Evolutionary conservation across 2,329 filamentous ascomycete species (phyloP).

Genomic region (Nemania abortiva): DNA sequence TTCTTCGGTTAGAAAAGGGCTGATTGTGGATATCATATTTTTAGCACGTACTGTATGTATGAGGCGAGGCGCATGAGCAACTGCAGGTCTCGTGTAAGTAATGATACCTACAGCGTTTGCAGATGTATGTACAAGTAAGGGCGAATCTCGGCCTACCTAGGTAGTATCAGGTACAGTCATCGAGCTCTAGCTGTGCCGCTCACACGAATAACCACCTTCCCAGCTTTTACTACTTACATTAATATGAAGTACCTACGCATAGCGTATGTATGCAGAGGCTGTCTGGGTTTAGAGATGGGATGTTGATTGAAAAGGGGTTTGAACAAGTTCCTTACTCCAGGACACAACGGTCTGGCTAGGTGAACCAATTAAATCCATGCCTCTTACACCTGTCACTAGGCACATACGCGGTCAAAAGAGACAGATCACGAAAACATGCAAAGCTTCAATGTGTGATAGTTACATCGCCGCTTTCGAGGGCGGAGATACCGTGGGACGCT

Average conservation of each 20-base stretch:
- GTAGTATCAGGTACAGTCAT: conserved; percentile 14
- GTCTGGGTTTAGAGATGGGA: too few relatives aligned
- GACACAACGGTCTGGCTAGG: too few relatives aligned
- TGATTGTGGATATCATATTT: conserved; percentile 19
- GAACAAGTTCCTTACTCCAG: too few relatives aligned
- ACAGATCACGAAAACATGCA: too few relatives aligned
- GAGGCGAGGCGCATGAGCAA: too few relatives aligned
- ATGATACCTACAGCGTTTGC: conserved; percentile 5
- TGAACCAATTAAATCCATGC: too few relatives aligned
- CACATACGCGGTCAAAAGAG: too few relatives aligned
- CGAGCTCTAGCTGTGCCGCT: background rate
- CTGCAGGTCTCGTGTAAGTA: conserved; percentile 27
- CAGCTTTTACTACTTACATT: conserved; percentile 13
- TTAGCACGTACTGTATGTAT: too few relatives aligned
- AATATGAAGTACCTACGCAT: too few relatives aligned
- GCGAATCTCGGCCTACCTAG: conserved; percentile 1
- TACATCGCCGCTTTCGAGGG: background rate
- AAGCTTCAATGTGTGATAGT: background rate
- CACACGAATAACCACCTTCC: background rate
- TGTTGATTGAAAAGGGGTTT: too few relatives aligned
- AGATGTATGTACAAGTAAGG: conserved; percentile 7
- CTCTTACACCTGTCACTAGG: too few relatives aligned
- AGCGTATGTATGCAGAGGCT: too few relatives aligned
- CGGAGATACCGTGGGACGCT: conserved; percentile 2
- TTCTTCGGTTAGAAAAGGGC: background rate